These are phyloP conservation scores for Mollisia scopiformis DNA, from an alignment of 2,329 filamentous ascomycete genomes.

Conservation along the genomic window DNA sequence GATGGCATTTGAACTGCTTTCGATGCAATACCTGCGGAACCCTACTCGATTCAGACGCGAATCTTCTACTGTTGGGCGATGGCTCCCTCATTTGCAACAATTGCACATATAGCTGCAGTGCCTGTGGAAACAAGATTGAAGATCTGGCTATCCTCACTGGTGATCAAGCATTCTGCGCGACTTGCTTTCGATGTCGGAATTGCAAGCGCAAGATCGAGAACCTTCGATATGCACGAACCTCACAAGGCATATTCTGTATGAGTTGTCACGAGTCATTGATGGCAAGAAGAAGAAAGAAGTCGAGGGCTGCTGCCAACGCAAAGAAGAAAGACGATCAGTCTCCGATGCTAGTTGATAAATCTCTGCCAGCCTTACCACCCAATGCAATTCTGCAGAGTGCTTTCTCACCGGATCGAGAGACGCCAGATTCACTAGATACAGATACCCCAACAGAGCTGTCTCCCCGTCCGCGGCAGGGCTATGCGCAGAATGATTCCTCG, in stretches of 20 bases:
- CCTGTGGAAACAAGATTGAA: conserved; percentile 96
- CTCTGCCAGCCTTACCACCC: conserved; percentile 85
- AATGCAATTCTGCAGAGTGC: conserved; percentile 66
- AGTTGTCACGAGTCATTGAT: conserved; percentile 96
- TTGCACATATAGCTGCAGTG: conserved; percentile 98
- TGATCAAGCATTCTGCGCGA: conserved; percentile 96
- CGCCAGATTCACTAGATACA: conserved; percentile 61
- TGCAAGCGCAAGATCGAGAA: conserved; percentile 99
- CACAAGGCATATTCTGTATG: conserved; percentile 99
- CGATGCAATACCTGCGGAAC: conserved; percentile 95
- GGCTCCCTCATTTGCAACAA: conserved; percentile 99
- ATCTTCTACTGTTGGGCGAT: conserved; percentile 94
- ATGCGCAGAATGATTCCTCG: conserved; percentile 55
- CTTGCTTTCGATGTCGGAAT: conserved; percentile 95
- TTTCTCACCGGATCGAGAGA: conserved; percentile 58
- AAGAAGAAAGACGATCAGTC: conserved; percentile 66
- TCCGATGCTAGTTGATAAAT: conserved; percentile 83
- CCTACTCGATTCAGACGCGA: conserved; percentile 96
- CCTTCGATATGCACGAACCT: conserved; percentile 93
- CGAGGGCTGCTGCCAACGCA: conserved; percentile 66
- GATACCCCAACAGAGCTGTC: conserved; percentile 73
- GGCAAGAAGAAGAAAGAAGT: conserved; percentile 87
- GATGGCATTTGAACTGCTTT: conserved; percentile 99
- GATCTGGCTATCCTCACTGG: conserved; percentile 96
- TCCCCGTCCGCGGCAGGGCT: conserved; percentile 58